These are phyloP conservation scores for Colletotrichum cereale DNA, from an alignment of 2,329 filamentous ascomycete genomes.

Conservation along the genomic window DNA sequence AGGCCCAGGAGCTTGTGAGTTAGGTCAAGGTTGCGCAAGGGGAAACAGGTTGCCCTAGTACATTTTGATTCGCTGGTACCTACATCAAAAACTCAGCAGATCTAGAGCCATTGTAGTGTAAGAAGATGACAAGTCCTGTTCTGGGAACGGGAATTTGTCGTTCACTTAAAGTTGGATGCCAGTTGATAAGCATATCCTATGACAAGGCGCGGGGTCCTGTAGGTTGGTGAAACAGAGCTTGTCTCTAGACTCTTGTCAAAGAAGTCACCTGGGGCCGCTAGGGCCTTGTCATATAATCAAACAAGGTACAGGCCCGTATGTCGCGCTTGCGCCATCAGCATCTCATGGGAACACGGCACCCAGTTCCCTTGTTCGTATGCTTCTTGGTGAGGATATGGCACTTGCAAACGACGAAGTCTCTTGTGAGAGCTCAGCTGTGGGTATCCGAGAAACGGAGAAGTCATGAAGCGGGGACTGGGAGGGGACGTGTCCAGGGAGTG, in stretches of 20 bases:
- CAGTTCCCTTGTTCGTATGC: not conserved
- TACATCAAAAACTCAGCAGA: not conserved
- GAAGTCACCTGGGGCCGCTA: not conserved
- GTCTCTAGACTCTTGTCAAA: constrained; percentile 10
- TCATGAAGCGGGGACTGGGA: not conserved
- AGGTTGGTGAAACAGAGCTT: not conserved
- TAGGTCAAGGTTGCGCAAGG: not conserved
- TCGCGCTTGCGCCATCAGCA: not conserved
- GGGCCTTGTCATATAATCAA: not conserved
- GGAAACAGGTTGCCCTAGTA: not conserved
- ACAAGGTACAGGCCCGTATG: not conserved
- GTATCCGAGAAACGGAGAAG: not conserved
- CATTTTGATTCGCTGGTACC: not conserved
- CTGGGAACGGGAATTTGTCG: not conserved
- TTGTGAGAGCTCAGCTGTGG: not conserved
- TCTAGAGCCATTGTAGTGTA: not conserved
- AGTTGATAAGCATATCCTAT: not conserved
- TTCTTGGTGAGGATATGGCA: not conserved
- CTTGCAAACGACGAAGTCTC: not conserved
- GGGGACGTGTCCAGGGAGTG: not conserved
- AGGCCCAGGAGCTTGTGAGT: not conserved
- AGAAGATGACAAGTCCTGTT: not conserved
- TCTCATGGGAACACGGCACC: not conserved
- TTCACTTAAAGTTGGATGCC: not conserved
- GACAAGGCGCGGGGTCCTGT: not conserved